Evolutionary conservation across 1,284 basidiomycete species (phyloP).

Genomic region (Microbotryum scabiosae): DNA sequence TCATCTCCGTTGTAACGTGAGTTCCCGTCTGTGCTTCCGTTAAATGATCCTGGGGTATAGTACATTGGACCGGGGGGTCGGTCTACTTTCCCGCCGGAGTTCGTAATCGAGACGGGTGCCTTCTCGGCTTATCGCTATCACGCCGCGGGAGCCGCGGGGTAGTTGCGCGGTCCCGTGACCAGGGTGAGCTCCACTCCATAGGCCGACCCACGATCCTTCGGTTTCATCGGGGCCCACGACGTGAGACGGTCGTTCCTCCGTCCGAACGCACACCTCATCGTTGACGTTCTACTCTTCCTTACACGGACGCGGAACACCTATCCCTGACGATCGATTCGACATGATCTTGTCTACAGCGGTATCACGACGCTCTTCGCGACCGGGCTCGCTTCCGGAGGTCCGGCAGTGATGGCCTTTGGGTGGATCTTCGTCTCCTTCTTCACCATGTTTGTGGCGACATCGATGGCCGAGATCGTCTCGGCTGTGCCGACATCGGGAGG

Average conservation of each 20-base stretch:
- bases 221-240: background rate
- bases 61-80: no score
- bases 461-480: slow-evolving; percentile 35
- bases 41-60: no score
- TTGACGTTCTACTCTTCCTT: background rate
- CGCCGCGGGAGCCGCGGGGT: background rate
- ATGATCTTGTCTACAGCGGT: slow-evolving; percentile 2
- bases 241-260: background rate
- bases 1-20: slow-evolving; percentile 48
- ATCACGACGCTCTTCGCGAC: slow-evolving; percentile 37
- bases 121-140: no score
- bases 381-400: slow-evolving; percentile 54
- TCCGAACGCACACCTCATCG: background rate
- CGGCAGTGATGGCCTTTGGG: slow-evolving; percentile 44
- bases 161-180: background rate
- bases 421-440: slow-evolving; percentile 52
- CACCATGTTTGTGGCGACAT: slow-evolving; percentile 29
- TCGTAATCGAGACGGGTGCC: no score
- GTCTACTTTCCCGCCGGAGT: no score
- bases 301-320: background rate
- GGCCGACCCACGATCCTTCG: background rate
- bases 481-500: slow-evolving; percentile 66
- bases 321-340: background rate
- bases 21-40: no score
- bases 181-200: background rate